A percentile compares a stretch with the other conserved stretches of the same genome.
Conservation (phyloP, 2,329 filamentous ascomycete genomes). For the Neonectria coccinea region DNA sequence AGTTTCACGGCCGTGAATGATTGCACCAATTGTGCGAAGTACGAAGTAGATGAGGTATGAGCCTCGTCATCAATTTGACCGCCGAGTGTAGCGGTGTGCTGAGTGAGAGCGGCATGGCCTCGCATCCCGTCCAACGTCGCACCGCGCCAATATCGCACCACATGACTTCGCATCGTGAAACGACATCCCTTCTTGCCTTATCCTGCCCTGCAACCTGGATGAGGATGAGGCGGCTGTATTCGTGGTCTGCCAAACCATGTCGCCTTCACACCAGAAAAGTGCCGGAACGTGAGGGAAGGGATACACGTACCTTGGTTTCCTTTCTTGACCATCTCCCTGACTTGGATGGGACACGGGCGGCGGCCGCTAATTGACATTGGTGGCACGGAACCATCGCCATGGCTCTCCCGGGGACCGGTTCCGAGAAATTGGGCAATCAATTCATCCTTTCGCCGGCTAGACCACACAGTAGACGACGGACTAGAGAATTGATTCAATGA, state of each 20-base stretch:
- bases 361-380: conserved; percentile 37
- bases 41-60: neutral
- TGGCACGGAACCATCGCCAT: conserved; percentile 31
- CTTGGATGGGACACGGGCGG: conserved; percentile 21
- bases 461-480: neutral
- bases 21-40: conserved; percentile 12
- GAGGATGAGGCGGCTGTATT: neutral
- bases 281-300: neutral
- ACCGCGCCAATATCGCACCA: conserved; percentile 1
- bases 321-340: conserved; percentile 24
- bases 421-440: conserved; percentile 34
- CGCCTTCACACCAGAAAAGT: conserved; percentile 5
- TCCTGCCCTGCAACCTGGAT: neutral
- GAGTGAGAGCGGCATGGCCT: conserved; percentile 1
- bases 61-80: conserved; percentile 16
- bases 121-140: conserved; percentile 1
- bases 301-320: conserved; percentile 4
- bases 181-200: conserved; percentile 3
- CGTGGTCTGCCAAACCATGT: neutral
- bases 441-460: conserved; percentile 11
- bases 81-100: conserved; percentile 7
- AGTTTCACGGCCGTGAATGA: conserved; percentile 9
- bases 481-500: neutral
- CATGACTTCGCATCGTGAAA: neutral
- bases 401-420: conserved; percentile 28